Base-by-base conservation (phyloP, 345 rosid species). In the Brassica incana region DNA sequence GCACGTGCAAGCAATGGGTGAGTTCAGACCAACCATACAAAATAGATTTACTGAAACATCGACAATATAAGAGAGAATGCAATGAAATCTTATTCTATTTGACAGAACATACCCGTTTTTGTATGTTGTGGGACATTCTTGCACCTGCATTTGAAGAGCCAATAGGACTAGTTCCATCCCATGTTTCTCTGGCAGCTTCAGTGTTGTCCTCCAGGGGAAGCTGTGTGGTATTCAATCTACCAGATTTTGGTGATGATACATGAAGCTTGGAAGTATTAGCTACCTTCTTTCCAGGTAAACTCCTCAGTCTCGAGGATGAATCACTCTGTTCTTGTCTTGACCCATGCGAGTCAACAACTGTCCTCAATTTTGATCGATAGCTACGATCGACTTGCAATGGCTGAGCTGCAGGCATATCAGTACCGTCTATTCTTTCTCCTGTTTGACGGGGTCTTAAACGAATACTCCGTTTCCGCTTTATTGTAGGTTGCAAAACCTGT, bases 401-500 rank as follows among this genome's bases (percentile, higher is more conserved):
- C 77, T 88, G 97, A 76, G 82, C 81, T 48, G 73, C 71, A 78
- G 81, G 84, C 20, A 81, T 67, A 76, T 91, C 97, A 71, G 36
- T 82, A 77, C 85, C 82, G 43, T 90, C 96, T 60, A 67, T 81
- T 84, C 81, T 91, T 82, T 95, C 98, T 80, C 86, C 40, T 23
- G 88, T 80, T 56, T 86, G 97, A 69, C 98, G 95, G 40, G 98
- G 97, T 60, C 99, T 90, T 79, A 90, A 52, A 66, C 99, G 89
- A 80, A 92, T 87, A 82, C 99, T 96, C 15, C 97, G 97, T 77
- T 96, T 96, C 65, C 99, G 84, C 86, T 90, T 93, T 80, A 96
- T 90, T 84, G 84, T 96, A 65, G 99, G 99, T 81, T 93, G 99
- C 79, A 93, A 75, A 86, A 96, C 99, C 85, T 93, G 99, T 73